Conservation (phyloP, 2,329 filamentous ascomycete genomes). For the Pezicula radicicola region DNA sequence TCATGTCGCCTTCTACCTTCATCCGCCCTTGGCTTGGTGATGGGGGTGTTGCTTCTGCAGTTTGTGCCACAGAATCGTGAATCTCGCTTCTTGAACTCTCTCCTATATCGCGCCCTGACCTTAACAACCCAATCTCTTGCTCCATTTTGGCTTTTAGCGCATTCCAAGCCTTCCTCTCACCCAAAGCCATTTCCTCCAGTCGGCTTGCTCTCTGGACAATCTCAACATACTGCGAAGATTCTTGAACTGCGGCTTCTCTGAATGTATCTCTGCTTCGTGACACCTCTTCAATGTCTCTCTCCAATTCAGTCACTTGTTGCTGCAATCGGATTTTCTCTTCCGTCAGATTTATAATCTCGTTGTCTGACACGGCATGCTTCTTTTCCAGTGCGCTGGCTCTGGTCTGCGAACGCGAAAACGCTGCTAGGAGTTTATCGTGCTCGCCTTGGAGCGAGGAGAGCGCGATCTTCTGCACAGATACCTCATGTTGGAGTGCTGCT, state of each 20-base stretch:
- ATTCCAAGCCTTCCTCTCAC: conserved; percentile 26
- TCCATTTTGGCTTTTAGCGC: conserved; percentile 24
- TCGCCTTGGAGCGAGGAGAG: conserved; percentile 51
- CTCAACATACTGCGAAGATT: conserved; percentile 29
- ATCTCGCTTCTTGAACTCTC: neutral
- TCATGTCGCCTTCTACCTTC: conserved; percentile 6
- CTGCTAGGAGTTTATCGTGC: conserved; percentile 48
- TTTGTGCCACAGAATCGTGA: neutral
- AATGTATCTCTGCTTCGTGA: conserved; percentile 44
- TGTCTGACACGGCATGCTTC: conserved; percentile 46
- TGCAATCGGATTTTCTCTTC: conserved; percentile 47
- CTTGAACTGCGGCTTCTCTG: conserved; percentile 27
- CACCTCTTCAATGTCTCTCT: conserved; percentile 45
- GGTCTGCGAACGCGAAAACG: conserved; percentile 45
- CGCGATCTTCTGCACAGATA: conserved; percentile 49
- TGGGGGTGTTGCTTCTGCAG: neutral
- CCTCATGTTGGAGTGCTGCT: conserved; percentile 45
- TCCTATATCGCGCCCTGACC: neutral
- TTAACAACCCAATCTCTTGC: conserved; percentile 20
- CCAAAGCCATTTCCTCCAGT: conserved; percentile 23
- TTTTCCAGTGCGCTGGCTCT: conserved; percentile 47
- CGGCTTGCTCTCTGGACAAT: conserved; percentile 29
- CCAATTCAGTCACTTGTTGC: conserved; percentile 42
- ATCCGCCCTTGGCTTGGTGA: conserved; percentile 3
- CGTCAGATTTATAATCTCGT: conserved; percentile 47